phyloP scores from a whole-genome alignment of 495 filamentous ascomycete species.

The Lichenothelia convexa region DNA sequence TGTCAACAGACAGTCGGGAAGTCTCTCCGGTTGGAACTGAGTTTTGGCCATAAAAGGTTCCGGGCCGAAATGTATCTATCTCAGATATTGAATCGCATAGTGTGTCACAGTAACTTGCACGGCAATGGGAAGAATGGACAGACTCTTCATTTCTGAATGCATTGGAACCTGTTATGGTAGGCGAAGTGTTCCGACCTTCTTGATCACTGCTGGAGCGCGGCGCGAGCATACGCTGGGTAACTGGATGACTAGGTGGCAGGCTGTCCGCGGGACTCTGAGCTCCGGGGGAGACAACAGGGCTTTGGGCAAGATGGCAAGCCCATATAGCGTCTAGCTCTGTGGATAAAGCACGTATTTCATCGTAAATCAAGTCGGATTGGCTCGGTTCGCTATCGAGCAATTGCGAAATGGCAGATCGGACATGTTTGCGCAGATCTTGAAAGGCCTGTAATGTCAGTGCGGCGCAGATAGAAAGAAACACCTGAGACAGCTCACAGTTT shows the following conservation, averaged over 20 bases:
- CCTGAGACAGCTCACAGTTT: not conserved
- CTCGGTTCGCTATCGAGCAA: too few species aligned
- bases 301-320: not conserved
- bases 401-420: not conserved
- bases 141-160: not conserved
- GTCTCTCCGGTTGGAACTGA: not conserved
- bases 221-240: not conserved
- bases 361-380: too few species aligned
- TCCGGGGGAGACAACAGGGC: not conserved
- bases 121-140: not conserved
- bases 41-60: not conserved
- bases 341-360: too few species aligned
- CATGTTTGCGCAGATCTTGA: not conserved
- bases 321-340: too few species aligned
- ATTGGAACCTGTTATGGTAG: not conserved
- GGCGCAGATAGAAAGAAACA: not conserved
- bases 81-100: not conserved
- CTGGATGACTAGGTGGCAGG: not conserved
- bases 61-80: too few species aligned
- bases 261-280: not conserved
- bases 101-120: not conserved
- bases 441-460: not conserved
- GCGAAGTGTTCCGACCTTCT: too few species aligned
- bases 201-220: not conserved
- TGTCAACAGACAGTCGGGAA: not conserved